Conservation (phyloP, 257 asterid genomes). For the Paraleonurus japonicus region DNA sequence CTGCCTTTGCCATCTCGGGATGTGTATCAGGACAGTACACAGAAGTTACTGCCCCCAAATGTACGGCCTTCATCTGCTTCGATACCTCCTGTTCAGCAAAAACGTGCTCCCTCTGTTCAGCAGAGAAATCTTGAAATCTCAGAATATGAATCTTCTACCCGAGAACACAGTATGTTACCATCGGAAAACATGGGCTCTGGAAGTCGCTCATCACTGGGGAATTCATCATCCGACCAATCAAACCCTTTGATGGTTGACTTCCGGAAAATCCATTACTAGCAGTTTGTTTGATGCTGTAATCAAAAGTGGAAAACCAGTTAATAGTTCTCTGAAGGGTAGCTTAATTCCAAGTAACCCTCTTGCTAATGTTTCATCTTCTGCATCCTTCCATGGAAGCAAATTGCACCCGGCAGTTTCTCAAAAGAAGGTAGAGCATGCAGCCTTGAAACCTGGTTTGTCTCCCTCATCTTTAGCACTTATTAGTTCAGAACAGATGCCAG, state of each 20-base stretch:
- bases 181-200: constrained; percentile 38
- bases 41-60: constrained; percentile 36
- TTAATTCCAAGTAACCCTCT: constrained; percentile 35
- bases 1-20: constrained; percentile 35
- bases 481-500: constrained; percentile 36
- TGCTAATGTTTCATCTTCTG: constrained; percentile 21
- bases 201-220: constrained; percentile 32
- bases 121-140: constrained; percentile 39
- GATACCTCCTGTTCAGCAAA: constrained; percentile 37
- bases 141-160: constrained; percentile 28
- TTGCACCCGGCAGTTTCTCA: constrained; percentile 30
- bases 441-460: constrained; percentile 29
- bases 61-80: constrained; percentile 35
- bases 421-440: constrained; percentile 38
- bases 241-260: constrained; percentile 39
- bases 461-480: constrained; percentile 35
- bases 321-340: constrained; percentile 33
- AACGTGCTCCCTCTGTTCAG: constrained; percentile 32
- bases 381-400: constrained; percentile 27
- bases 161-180: constrained; percentile 15
- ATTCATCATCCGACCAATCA: constrained; percentile 48
- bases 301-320: constrained; percentile 49
- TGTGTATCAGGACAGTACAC: constrained; percentile 34
- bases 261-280: constrained; percentile 55
- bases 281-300: constrained; percentile 52